phyloP scores from a whole-genome alignment of 2,329 filamentous ascomycete genomes.

The Cladophialophora carrionii region DNA sequence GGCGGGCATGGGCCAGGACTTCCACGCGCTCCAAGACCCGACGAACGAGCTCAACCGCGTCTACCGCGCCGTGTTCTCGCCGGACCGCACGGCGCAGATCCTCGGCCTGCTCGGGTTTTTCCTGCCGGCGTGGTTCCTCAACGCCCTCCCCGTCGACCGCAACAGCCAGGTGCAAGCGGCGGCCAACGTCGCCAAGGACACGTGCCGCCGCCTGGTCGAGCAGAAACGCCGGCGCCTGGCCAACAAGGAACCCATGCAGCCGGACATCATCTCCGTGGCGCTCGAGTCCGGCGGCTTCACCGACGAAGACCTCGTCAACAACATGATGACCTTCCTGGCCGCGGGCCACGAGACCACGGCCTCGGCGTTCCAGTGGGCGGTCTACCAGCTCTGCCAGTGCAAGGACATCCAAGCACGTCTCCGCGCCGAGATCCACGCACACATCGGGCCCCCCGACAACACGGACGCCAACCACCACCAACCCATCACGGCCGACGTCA shows the following conservation, averaged over 20 bases:
- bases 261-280: conserved; percentile 81
- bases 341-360: conserved; percentile 56
- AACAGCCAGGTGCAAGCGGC: conserved; percentile 68
- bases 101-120: conserved; percentile 65
- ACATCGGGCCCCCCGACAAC: conserved; percentile 41
- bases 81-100: conserved; percentile 56
- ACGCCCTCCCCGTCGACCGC: conserved; percentile 67
- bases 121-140: conserved; percentile 65
- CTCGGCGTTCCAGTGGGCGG: conserved; percentile 40
- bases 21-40: conserved; percentile 66
- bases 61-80: conserved; percentile 62
- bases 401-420: conserved; percentile 40
- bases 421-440: conserved; percentile 39
- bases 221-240: conserved; percentile 66
- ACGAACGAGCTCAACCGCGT: conserved; percentile 61
- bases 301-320: conserved; percentile 80
- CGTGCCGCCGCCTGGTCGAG: conserved; percentile 69
- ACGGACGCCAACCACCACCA: background rate
- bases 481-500: conserved; percentile 44
- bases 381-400: conserved; percentile 40
- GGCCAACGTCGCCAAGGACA: conserved; percentile 62
- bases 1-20: conserved; percentile 72
- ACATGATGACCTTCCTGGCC: conserved; percentile 87
- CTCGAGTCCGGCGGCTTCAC: conserved; percentile 74
- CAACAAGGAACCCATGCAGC: conserved; percentile 55